Evolutionary conservation across 2,329 filamentous ascomycete genomes (phyloP), one percentile per base, ranked within the genome.

Genomic region (Penicillium sp.): DNA sequence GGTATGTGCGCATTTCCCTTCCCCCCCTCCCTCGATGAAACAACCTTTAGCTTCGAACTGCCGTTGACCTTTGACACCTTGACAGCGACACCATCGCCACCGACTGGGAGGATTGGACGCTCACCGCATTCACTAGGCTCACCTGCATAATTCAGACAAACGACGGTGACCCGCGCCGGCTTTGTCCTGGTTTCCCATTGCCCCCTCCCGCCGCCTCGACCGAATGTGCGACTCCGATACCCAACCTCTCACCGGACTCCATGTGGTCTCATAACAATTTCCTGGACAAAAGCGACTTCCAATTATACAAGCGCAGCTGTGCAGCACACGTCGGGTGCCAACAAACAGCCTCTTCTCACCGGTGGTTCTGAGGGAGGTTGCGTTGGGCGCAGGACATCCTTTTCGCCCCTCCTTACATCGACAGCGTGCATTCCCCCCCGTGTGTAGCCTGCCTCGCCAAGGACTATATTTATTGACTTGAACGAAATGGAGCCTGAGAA

Each of bases 401-500:
- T 59, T 50, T 45, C 53, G 53, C 59, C 59, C 65, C 57, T 54
- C 54, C 54, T 58, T 55, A 58, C 55, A 55, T 60, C 53, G 56
- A 58, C 56, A 54, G 58, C 48, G 29, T 59, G 55, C 54, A 57
- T 55, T 56, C 18, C 18, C 54, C 48, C 36, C 18, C 18, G 36
- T 55, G 45, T 60, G 58, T 62, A 50, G 39, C 56, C 61, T 45
- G 55, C 56, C 51, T 56, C 38, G 41, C 14, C n/a, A 47, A 41
- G 47, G 51, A 50, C 44, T 49, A 10, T 39, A 14, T 44, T 21
- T 34, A 48, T 53, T 48, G 54, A 40, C 38, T 42, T 40, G 45
- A 58, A 59, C 61, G 71, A 66, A 56, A 76, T 77, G 74, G 74
- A 76, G 58, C 60, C 71, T 60, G 74, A 75, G 57, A 68, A 71